phyloP scores from a whole-genome alignment of 352 stramenopile genomes.

The Phytopythium vexans region DNA sequence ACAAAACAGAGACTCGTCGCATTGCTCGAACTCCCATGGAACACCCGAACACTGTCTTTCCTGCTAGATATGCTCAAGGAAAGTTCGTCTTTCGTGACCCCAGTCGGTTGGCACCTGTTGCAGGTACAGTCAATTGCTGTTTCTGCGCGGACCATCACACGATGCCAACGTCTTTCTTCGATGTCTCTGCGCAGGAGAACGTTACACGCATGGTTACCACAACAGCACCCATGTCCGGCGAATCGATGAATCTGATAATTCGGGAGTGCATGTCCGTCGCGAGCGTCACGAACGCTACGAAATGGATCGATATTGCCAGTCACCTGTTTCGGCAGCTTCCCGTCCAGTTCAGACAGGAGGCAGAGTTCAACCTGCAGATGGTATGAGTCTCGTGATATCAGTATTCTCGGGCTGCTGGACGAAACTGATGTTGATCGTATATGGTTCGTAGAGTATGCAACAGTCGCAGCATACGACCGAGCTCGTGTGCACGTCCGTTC shows the following conservation, averaged over 20 bases:
- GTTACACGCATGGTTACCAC: conserved; percentile 43
- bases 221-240: conserved; percentile 26
- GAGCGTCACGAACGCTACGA: conserved; percentile 28
- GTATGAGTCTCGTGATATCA: conserved; percentile 16
- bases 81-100: conserved; percentile 35
- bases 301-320: conserved; percentile 54
- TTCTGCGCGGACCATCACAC: neutral
- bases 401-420: neutral
- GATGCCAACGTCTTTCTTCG: neutral
- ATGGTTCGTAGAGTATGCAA: conserved; percentile 39
- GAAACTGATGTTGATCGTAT: neutral
- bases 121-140: conserved; percentile 22
- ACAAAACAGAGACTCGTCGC: conserved; percentile 42
- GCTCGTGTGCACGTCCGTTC: conserved; percentile 51
- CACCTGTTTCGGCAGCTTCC: conserved; percentile 50
- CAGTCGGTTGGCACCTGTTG: conserved; percentile 46
- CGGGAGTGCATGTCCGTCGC: conserved; percentile 61
- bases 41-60: conserved; percentile 37
- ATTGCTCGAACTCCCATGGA: conserved; percentile 71
- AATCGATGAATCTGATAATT: conserved; percentile 60
- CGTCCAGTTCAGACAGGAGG: conserved; percentile 53
- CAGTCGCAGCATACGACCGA: conserved; percentile 45
- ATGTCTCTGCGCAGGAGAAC: conserved; percentile 24
- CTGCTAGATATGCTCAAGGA: conserved; percentile 62
- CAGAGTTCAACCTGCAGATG: conserved; percentile 81